Evolutionary conservation across 306 rosid species (phyloP), one percentile per base, ranked within the genome.

Genomic region (Mimosa pudica): DNA sequence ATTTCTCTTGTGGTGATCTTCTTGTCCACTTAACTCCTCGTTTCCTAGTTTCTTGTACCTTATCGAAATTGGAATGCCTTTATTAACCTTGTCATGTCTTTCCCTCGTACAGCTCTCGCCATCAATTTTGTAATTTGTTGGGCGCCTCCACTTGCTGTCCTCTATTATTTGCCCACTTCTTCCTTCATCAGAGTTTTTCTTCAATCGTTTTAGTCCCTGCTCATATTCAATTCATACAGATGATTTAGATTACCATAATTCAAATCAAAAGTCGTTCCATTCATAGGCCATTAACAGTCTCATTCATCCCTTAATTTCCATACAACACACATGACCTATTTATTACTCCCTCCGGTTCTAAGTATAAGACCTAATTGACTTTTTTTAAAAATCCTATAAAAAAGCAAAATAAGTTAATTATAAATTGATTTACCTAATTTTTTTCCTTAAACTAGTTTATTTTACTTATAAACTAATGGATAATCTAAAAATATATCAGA

Each of bases 151-250:
- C 75, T 84, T 95, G 70, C 77, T 72, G 76, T 69, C 78, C 82
- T 76, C 86, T 82, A 68, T 74, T 36, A 75, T 74, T 68, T 78
- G 84, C 67, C 87, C 87, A 38, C 79, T 68, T 80, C 91, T 91
- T 38, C 86, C 85, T 45, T 91, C 92, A 18, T 88, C 84, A 77
- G 82, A 89, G 81, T 84, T 82, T 85, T 91, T 95, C 88, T 85
- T 93, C 87, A 91, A 84, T 71, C 99, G 88, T 78, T 88, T 91
- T 30, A 89, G 89, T 63, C 92, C 94, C 99, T 95, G 91, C 18
- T 30, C 74, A 76, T 32, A 24, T 48, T 76, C 65, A 77, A 24
- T 48, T 76, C 65, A 77, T 77, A 60, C 70, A 36, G 10, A 41
- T 66, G 77, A 81, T 49, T 49, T 52, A 0, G 42, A 38, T 38